Evolutionary conservation across 2,329 filamentous ascomycete genomes (phyloP).

Genomic region (Corinectria fuckeliana): DNA sequence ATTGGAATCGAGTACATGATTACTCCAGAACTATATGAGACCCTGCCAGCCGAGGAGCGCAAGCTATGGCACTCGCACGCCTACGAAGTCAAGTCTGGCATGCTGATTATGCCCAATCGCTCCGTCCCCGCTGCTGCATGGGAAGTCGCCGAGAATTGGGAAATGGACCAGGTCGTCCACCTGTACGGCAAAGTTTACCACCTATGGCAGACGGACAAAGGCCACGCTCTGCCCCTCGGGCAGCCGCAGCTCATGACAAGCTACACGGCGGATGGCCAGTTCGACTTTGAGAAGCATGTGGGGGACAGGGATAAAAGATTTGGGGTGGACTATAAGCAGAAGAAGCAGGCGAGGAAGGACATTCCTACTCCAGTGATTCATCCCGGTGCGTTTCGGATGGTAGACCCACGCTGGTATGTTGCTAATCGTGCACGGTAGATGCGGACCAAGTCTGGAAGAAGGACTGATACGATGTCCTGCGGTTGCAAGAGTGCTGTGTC

Average conservation of each 20-base stretch:
- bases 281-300: constrained; percentile 54
- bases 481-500: neutral
- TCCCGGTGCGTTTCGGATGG: constrained; percentile 38
- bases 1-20: constrained; percentile 93
- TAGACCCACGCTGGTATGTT: neutral
- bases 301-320: constrained; percentile 54
- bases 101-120: constrained; percentile 78
- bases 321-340: constrained; percentile 52
- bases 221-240: constrained; percentile 63
- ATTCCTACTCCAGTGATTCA: constrained; percentile 53
- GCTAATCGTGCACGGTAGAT: constrained; percentile 26
- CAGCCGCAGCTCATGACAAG: constrained; percentile 62
- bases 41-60: constrained; percentile 70
- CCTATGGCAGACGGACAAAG: constrained; percentile 83
- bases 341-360: constrained; percentile 51
- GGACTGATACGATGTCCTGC: neutral
- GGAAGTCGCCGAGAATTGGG: constrained; percentile 77
- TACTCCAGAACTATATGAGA: constrained; percentile 69
- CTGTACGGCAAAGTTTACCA: constrained; percentile 88
- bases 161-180: constrained; percentile 78
- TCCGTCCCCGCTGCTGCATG: constrained; percentile 66
- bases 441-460: constrained; percentile 35
- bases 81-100: constrained; percentile 78
- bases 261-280: constrained; percentile 55
- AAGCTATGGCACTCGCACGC: constrained; percentile 80